These are phyloP conservation scores for Pythium dissotocum DNA, from an alignment of 352 stramenopile species.

Conservation along the genomic window DNA sequence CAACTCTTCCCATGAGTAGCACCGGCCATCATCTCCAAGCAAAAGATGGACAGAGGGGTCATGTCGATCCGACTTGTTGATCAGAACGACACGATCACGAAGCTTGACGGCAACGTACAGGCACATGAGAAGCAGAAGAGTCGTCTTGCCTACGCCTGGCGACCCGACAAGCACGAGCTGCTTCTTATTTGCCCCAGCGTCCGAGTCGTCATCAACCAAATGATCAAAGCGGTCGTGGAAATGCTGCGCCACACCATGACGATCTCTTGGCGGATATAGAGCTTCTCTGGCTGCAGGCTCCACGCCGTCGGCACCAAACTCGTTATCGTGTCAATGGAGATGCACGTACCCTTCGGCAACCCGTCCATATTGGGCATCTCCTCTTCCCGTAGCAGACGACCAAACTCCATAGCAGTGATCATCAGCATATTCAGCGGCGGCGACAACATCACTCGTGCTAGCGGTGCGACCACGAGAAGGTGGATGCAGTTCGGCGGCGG, in stretches of 20 bases:
- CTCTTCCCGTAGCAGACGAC: background rate
- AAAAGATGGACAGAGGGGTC: background rate
- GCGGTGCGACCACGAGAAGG: background rate
- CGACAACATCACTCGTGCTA: background rate
- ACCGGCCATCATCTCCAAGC: background rate
- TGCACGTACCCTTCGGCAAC: background rate
- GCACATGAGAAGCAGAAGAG: background rate
- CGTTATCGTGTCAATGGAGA: background rate
- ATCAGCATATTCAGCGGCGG: background rate
- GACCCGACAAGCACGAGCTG: background rate
- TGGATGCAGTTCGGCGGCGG: background rate
- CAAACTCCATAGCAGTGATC: background rate
- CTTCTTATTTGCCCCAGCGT: background rate
- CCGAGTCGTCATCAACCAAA: background rate
- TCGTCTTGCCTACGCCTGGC: background rate
- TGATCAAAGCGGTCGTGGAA: background rate
- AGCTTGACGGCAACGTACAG: background rate
- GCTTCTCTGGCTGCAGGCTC: background rate
- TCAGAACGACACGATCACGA: background rate
- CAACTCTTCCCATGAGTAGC: background rate
- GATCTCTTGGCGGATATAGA: background rate
- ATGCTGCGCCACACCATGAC: background rate
- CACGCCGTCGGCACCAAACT: background rate
- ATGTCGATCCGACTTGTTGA: background rate
- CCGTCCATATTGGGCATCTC: background rate